These are phyloP conservation scores for Eutypa lata DNA, from an alignment of 2,329 filamentous ascomycete species.

Conservation along the genomic window DNA sequence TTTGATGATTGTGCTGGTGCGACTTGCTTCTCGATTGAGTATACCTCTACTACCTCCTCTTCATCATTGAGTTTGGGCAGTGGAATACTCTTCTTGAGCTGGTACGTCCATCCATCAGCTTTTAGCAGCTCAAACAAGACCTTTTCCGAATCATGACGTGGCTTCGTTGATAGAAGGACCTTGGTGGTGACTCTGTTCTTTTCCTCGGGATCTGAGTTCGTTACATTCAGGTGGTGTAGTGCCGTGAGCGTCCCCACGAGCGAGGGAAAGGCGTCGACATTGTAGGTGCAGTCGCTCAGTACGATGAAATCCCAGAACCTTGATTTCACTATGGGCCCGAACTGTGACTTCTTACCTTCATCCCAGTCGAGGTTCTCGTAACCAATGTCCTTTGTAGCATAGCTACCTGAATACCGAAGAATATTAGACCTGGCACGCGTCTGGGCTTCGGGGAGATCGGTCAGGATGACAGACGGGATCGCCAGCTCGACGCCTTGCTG, in stretches of 20 bases:
- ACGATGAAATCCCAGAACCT: constrained; percentile 51
- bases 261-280: constrained; percentile 52
- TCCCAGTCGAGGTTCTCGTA: constrained; percentile 60
- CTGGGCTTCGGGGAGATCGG: constrained; percentile 54
- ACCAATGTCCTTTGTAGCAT: neutral
- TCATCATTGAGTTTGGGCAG: constrained; percentile 45
- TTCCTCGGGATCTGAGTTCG: constrained; percentile 10
- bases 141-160: constrained; percentile 50
- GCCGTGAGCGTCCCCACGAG: constrained; percentile 52
- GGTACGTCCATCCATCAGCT: constrained; percentile 41
- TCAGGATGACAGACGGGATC: constrained; percentile 42
- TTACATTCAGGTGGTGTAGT: constrained; percentile 38
- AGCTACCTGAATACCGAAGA: constrained; percentile 5
- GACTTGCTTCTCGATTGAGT: constrained; percentile 42
- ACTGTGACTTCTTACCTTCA: constrained; percentile 41
- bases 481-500: constrained; percentile 9
- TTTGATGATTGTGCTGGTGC: neutral
- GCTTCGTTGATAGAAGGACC: constrained; percentile 55
- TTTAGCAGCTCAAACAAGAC: constrained; percentile 47
- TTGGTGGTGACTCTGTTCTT: constrained; percentile 26
- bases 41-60: constrained; percentile 48
- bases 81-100: constrained; percentile 38
- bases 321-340: constrained; percentile 38
- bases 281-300: constrained; percentile 61
- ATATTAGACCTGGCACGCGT: constrained; percentile 48